Conservation (phyloP, 2,329 filamentous ascomycete species). For the Simplicillium sp. region DNA sequence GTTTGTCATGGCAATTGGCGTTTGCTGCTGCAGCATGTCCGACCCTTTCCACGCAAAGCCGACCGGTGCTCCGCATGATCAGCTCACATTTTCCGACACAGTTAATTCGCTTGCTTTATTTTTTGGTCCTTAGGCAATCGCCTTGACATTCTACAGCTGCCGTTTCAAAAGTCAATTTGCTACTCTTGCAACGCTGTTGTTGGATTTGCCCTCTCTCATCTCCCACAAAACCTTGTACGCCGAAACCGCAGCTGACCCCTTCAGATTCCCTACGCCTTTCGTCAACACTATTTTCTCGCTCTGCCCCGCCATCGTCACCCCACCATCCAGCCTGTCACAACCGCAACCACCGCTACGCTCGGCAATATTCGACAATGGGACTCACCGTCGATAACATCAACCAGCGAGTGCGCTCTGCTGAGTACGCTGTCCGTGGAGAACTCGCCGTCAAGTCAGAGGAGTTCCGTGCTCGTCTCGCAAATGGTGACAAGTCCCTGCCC, state of each 20-base stretch:
- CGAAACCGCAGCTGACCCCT: background rate
- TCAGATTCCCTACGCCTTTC: background rate
- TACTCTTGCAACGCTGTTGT: too few relatives aligned
- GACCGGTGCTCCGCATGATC: too few relatives aligned
- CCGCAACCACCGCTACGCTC: slow-evolving; percentile 18
- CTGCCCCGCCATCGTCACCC: slow-evolving; percentile 6
- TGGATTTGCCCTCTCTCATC: too few relatives aligned
- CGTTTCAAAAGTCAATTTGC: too few relatives aligned
- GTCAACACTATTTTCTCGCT: background rate
- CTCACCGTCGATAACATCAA: slow-evolving; percentile 87
- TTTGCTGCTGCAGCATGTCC: too few relatives aligned
- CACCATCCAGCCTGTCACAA: slow-evolving; percentile 18
- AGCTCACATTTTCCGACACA: too few relatives aligned
- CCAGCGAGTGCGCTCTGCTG: slow-evolving; percentile 72
- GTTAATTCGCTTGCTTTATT: background rate
- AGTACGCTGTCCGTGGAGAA: slow-evolving; percentile 96
- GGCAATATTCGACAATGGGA: slow-evolving; percentile 23
- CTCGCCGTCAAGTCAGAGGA: slow-evolving; percentile 88
- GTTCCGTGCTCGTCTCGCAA: slow-evolving; percentile 66
- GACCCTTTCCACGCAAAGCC: too few relatives aligned
- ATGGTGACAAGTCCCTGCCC: slow-evolving; percentile 54
- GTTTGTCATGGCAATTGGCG: too few relatives aligned
- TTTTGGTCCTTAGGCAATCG: too few relatives aligned
- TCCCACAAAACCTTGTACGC: background rate
- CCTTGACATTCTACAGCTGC: too few relatives aligned